These are phyloP conservation scores for Colletotrichum falcatum DNA, from an alignment of 2,329 filamentous ascomycete species.

Conservation along the genomic window DNA sequence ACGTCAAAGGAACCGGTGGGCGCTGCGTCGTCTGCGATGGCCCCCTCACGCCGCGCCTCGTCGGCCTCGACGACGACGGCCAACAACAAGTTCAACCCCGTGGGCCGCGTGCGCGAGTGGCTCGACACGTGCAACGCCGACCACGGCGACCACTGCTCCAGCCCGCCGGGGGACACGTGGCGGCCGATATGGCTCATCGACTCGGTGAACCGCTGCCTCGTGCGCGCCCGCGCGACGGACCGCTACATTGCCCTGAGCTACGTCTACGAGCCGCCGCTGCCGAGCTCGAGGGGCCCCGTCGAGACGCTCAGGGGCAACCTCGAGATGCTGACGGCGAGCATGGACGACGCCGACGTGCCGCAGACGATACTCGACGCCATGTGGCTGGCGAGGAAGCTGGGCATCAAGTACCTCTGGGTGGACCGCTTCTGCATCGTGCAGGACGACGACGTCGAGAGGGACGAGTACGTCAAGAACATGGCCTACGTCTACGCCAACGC, in stretches of 20 bases:
- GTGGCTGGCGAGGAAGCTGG: slow-evolving; percentile 57
- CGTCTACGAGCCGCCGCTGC: slow-evolving; percentile 53
- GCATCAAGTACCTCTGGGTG: slow-evolving; percentile 59
- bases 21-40: slow-evolving; percentile 25
- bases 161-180: slow-evolving; percentile 48
- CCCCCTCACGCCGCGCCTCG: slow-evolving; percentile 38
- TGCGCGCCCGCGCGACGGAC: slow-evolving; percentile 53
- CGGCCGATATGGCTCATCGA: slow-evolving; percentile 57
- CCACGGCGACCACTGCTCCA: slow-evolving; percentile 55
- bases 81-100: slow-evolving; percentile 51
- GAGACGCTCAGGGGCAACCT: slow-evolving; percentile 53
- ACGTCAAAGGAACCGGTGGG: slow-evolving; percentile 37
- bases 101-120: slow-evolving; percentile 57
- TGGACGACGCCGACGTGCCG: slow-evolving; percentile 54
- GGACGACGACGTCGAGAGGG: slow-evolving; percentile 55
- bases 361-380: slow-evolving; percentile 59
- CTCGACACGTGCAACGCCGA: slow-evolving; percentile 57
- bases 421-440: slow-evolving; percentile 60
- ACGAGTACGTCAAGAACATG: slow-evolving; percentile 58
- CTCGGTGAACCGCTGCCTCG: slow-evolving; percentile 53
- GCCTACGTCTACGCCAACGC: slow-evolving; percentile 59
- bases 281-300: slow-evolving; percentile 39
- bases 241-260: slow-evolving; percentile 61
- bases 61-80: slow-evolving; percentile 41
- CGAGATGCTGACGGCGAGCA: slow-evolving; percentile 50